Base-by-base conservation (phyloP, 1,284 basidiomycete species). In the Filobasidium uniguttulatum region DNA sequence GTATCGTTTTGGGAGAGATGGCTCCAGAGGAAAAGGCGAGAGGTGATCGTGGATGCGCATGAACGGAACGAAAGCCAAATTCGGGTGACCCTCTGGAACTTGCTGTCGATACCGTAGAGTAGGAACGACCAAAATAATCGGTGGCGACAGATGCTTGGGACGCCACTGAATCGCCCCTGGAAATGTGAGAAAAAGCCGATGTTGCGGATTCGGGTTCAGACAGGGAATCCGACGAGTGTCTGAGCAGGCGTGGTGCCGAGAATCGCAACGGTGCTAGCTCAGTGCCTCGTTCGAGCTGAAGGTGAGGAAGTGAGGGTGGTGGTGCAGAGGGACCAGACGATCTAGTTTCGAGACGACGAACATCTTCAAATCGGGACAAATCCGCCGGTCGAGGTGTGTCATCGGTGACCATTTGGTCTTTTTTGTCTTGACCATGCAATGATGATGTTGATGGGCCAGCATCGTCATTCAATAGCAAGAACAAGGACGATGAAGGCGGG, bases 381-480 rank as follows among this genome's bases (percentile, higher is more conserved):
- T 19, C 23, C 19, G 25, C 35, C 20, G 41, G 47, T 28, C 52
- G 34, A n/a, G 52, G 44, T 9, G 52, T 49, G 1, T 49, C 29
- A 3, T 33, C 22, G 12, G 20, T 36, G 12, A 35, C 28, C 12
- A 37, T 17, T 36, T 35, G 9, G 23, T 35, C 25, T 33, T 31
- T 28, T 10, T 44, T 37, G 26, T 35, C 33, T 34, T 31, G 40
- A 3, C n/a, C n/a, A n/a, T n/a, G 40, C 17, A 9, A 44, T 34
- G n/a, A 29, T 49, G 41, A 10, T 53, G 9, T 40, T 12, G 3
- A 23, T 19, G 2, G 20, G 7, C 19, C 29, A 23, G 44, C n/a
- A 15, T 46, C 31, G 5, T 41, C 48, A 26, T 53, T 53, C n/a
- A 53, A 30, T 15, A 53, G 44, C 9, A 43, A 49, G 17, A 44